Base-by-base conservation (phyloP, 768 basidiomycete genomes). In the Boletus edulis region DNA sequence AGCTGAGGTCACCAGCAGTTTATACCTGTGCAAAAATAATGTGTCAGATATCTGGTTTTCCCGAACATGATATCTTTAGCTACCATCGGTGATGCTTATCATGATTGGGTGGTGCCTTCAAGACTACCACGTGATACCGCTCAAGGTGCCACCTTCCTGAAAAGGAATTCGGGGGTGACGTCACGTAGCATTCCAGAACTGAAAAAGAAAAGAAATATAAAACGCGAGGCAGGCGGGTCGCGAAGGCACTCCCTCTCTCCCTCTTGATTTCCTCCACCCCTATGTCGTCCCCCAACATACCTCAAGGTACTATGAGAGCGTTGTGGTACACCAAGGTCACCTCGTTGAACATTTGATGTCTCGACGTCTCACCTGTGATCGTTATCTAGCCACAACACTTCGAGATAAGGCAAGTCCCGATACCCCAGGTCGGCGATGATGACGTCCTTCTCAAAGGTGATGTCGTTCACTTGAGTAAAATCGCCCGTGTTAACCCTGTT, bases 381-480 rank as follows among this genome's bases (percentile, higher is more conserved):
- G 24, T 54, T 47, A 40, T 67, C 58, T 62, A 89, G 86, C 83
- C 89, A 51, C 73, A 75, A 62, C 70, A 88, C 47, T 91, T 90
- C 61, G 81, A 82, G 52, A 76, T 90, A 54, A 83, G 76, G 61
- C 72, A 83, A 38, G 86, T 90, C 9, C 84, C 86, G 5, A 81
- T 89, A 52, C 89, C 89, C 8, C 55, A 79, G 54, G 75, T 81
- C 55, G 78, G 78, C 34, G 85, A 87, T 57, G 80, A 88, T 50
- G 89, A 91, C 27, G 81, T 91, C 46, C 78, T 91, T 49, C 75
- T 91, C 60, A 89, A 91, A 78, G 87, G 86, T 83, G 47, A 51
- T 64, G 22, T 31, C 4, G 1, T 46, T 29, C 31, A 5, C 48
- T 29, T 45, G 43, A 56, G 27, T 27, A 14, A 34, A 15, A 20